These are phyloP conservation scores for Sclerotiophoma versabilis DNA, from an alignment of 2,329 filamentous ascomycete species.

Conservation along the genomic window DNA sequence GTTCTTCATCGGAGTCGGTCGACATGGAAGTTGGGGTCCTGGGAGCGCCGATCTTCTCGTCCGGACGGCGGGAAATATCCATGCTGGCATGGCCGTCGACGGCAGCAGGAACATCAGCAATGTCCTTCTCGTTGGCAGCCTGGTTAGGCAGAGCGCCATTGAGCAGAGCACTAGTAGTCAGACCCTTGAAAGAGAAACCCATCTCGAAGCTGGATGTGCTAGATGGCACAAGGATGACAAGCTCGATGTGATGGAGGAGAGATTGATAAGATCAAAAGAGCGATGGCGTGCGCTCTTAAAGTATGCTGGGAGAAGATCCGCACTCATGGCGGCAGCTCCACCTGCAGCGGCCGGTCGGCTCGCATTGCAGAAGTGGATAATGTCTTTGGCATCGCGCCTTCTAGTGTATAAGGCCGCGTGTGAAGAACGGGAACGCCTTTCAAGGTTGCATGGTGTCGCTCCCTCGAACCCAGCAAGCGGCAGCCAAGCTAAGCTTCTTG, in stretches of 20 bases:
- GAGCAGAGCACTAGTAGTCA: constrained; percentile 38
- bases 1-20: constrained; percentile 34
- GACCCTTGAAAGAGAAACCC: constrained; percentile 43
- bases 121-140: constrained; percentile 31
- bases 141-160: constrained; percentile 22
- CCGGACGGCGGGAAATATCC: constrained; percentile 24
- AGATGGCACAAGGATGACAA: constrained; percentile 7
- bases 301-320: constrained; percentile 23
- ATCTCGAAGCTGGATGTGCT: constrained; percentile 23
- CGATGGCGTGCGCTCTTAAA: constrained; percentile 26
- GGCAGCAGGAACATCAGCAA: constrained; percentile 38
- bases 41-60: constrained; percentile 40
- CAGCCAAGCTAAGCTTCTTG: constrained; percentile 17
- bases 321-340: constrained; percentile 17
- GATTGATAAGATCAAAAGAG: constrained; percentile 39
- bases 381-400: constrained; percentile 16
- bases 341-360: constrained; percentile 19
- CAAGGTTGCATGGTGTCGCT: constrained; percentile 13
- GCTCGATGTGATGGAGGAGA: constrained; percentile 10
- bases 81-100: constrained; percentile 40
- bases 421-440: constrained; percentile 16
- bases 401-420: constrained; percentile 21
- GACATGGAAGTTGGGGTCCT: constrained; percentile 20
- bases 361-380: constrained; percentile 19
- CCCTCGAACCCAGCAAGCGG: constrained; percentile 18